phyloP scores from a whole-genome alignment of 805 yeast genomes.

The Lipomyces oligophaga region DNA sequence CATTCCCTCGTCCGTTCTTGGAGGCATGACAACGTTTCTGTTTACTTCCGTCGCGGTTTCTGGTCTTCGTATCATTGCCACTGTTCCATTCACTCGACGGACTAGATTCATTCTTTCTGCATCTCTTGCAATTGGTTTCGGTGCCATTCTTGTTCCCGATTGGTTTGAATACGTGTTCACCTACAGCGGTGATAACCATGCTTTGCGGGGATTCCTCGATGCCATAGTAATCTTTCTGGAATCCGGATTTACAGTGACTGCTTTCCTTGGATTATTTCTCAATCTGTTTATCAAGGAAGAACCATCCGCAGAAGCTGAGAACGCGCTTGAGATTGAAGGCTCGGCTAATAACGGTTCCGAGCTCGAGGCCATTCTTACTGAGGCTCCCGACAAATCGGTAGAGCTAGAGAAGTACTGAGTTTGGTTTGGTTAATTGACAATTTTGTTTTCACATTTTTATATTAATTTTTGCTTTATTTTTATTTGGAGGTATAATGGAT shows the following conservation, averaged over 20 bases:
- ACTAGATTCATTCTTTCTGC: constrained; percentile 71
- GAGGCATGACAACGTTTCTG: constrained; percentile 81
- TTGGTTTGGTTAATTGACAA: no score
- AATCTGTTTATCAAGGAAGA: constrained; percentile 59
- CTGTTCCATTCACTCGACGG: constrained; percentile 56
- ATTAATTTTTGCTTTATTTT: no score
- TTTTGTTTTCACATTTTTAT: no score
- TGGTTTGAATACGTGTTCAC: constrained; percentile 68
- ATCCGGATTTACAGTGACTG: constrained; percentile 69
- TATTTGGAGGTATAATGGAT: no score
- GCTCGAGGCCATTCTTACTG: constrained; percentile 14
- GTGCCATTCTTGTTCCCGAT: constrained; percentile 57
- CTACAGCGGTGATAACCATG: constrained; percentile 56
- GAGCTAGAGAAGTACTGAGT: no score
- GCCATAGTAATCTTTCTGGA: constrained; percentile 69
- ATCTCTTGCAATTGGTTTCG: constrained; percentile 61
- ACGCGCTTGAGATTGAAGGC: constrained; percentile 29
- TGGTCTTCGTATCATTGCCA: constrained; percentile 62
- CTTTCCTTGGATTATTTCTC: constrained; percentile 57
- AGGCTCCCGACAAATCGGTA: no score
- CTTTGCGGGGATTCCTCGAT: constrained; percentile 58
- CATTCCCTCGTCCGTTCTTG: constrained; percentile 73
- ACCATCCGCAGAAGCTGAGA: constrained; percentile 12
- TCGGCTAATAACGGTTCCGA: constrained; percentile 17
- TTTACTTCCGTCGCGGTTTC: constrained; percentile 75